phyloP scores from a whole-genome alignment of 768 basidiomycete genomes.

The Pulveroboletus ravenelii region DNA sequence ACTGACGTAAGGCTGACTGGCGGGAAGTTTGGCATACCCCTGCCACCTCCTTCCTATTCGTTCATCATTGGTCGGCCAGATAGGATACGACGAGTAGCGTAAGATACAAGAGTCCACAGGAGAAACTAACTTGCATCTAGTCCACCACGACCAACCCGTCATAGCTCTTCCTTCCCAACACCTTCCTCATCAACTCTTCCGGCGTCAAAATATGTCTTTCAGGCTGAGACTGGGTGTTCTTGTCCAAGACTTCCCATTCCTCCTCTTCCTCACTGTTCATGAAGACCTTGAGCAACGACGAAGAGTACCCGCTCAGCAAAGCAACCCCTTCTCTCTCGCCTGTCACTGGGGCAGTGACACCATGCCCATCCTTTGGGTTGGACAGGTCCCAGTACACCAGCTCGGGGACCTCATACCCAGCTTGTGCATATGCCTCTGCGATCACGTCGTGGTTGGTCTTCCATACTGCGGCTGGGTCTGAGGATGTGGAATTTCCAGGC shows the following conservation, averaged over 20 bases:
- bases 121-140: neutral
- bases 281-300: conserved; percentile 67
- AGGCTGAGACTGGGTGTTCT: conserved; percentile 17
- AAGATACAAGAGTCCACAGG: too few relatives aligned
- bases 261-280: conserved; percentile 48
- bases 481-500: neutral
- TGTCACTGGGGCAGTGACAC: conserved; percentile 43
- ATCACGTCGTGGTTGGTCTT: conserved; percentile 61
- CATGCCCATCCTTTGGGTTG: conserved; percentile 9
- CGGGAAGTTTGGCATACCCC: too few relatives aligned
- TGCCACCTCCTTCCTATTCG: too few relatives aligned
- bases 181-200: conserved; percentile 43
- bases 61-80: too few relatives aligned
- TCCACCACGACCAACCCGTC: conserved; percentile 37
- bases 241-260: conserved; percentile 36
- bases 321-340: conserved; percentile 58
- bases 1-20: too few relatives aligned
- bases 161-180: conserved; percentile 45
- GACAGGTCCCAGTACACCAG: conserved; percentile 70
- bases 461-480: conserved; percentile 33
- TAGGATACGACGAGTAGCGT: neutral
- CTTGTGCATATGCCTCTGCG: conserved; percentile 47
- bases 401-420: conserved; percentile 69
- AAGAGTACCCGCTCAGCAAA: conserved; percentile 65
- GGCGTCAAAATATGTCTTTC: conserved; percentile 37